phyloP scores from a whole-genome alignment of 163 green algal genomes.

The Volvox carteri region DNA sequence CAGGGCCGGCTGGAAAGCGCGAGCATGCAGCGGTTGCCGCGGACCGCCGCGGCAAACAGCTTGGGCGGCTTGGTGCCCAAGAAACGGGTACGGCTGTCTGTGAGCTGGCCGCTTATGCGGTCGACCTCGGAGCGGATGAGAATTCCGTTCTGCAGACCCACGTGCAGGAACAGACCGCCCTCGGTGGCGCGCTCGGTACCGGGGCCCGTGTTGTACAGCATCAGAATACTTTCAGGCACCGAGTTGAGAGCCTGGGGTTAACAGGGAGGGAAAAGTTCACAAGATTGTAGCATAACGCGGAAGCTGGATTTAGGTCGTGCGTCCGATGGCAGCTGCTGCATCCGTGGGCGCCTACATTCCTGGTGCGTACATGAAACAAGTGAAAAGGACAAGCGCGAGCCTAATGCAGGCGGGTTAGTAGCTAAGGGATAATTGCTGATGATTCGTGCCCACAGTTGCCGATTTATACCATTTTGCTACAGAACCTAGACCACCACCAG shows the following conservation, averaged over 20 bases:
- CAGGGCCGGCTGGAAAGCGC: constrained; percentile 94
- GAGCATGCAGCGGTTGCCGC: constrained; percentile 89
- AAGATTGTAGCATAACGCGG: too few species aligned
- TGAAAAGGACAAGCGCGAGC: too few species aligned
- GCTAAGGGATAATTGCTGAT: too few species aligned
- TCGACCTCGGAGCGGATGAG: constrained; percentile 93
- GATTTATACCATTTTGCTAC: too few species aligned
- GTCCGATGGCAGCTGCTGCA: too few species aligned
- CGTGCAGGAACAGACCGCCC: constrained; percentile 91
- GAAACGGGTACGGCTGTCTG: constrained; percentile 95
- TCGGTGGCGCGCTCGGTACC: constrained; percentile 67
- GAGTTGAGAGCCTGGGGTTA: constrained; percentile 58
- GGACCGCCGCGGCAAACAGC: constrained; percentile 83
- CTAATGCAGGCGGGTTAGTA: too few species aligned
- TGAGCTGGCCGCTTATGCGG: constrained; percentile 82
- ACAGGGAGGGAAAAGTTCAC: not conserved
- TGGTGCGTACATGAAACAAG: too few species aligned
- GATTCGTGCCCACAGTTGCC: too few species aligned
- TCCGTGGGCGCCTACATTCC: too few species aligned
- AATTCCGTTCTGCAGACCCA: constrained; percentile 94
- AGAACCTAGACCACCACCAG: too few species aligned
- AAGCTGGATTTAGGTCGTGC: too few species aligned
- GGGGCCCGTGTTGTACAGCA: constrained; percentile 76
- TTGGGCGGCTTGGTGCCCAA: constrained; percentile 90
- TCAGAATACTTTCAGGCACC: constrained; percentile 84